A percentile compares a stretch with the other conserved stretches of the same genome.
These are phyloP conservation scores for Suillus lakei DNA, from an alignment of 768 basidiomycete species.

Conservation along the genomic window DNA sequence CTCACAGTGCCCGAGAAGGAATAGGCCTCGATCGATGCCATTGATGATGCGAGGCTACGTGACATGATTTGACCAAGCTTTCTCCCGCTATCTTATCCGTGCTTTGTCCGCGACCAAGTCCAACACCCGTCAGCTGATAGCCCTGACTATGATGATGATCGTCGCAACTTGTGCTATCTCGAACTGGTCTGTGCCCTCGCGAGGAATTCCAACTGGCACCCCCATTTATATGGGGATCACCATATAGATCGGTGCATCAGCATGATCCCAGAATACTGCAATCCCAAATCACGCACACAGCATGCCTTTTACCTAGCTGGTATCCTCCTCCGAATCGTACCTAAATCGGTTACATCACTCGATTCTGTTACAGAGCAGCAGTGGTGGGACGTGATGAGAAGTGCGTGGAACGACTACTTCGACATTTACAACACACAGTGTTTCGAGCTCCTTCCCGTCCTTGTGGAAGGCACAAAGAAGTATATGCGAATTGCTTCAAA, in stretches of 20 bases:
- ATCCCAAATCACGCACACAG: not conserved
- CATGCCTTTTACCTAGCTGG: not conserved
- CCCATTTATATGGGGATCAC: not conserved
- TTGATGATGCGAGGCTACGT: not conserved
- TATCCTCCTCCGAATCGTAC: not conserved
- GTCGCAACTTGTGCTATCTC: not conserved
- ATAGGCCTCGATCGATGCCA: not conserved
- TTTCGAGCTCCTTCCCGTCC: not conserved
- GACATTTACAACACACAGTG: not conserved
- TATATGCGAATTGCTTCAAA: not conserved
- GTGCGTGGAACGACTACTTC: accelerated
- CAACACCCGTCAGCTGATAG: not conserved
- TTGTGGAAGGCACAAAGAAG: not conserved
- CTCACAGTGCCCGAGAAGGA: not conserved
- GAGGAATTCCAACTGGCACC: not conserved
- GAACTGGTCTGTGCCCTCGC: not conserved
- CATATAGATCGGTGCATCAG: not conserved
- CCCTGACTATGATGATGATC: not conserved
- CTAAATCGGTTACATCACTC: not conserved
- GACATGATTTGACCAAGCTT: not conserved
- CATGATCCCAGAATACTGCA: not conserved
- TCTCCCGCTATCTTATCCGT: not conserved
- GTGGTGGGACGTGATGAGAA: not conserved
- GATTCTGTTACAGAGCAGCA: not conserved
- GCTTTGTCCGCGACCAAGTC: not conserved